phyloP scores from a whole-genome alignment of 768 basidiomycete species.

The Rhodosporidiobolus sp. region DNA sequence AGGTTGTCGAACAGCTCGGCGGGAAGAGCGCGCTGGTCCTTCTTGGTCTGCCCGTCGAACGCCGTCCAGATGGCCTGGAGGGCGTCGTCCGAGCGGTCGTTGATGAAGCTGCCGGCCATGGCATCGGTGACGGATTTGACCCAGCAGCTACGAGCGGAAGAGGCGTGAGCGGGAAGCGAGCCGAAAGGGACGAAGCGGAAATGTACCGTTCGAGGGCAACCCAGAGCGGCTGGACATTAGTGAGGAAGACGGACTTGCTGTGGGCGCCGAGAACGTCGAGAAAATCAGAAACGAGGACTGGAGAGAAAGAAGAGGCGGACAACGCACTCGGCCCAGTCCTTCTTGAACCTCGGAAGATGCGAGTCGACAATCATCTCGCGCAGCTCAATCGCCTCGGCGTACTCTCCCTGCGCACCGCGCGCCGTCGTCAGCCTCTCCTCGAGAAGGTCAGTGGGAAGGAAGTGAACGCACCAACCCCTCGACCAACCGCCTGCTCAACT shows the following conservation, averaged over 20 bases:
- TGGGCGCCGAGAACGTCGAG: too few species aligned
- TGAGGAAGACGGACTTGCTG: conserved; percentile 24
- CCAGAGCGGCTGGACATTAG: conserved; percentile 23
- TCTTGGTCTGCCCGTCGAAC: conserved; percentile 3
- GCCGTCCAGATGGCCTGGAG: conserved; percentile 18
- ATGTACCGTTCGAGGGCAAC: conserved; percentile 20
- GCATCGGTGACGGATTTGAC: background rate
- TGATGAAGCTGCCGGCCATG: conserved; percentile 10
- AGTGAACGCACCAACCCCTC: conserved; percentile 16
- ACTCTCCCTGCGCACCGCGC: conserved; percentile 26
- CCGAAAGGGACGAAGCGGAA: too few species aligned
- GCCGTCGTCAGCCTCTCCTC: too few species aligned
- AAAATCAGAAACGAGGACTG: too few species aligned
- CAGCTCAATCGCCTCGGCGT: conserved; percentile 25
- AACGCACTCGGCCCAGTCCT: conserved; percentile 18
- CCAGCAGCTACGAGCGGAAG: too few species aligned
- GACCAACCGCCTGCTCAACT: conserved; percentile 15
- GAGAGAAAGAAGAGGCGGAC: too few species aligned
- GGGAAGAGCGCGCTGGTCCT: conserved; percentile 4
- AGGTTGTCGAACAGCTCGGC: conserved; percentile 13
- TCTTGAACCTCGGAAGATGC: conserved; percentile 12
- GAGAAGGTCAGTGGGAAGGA: background rate
- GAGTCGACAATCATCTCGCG: conserved; percentile 27
- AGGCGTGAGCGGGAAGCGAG: too few species aligned
- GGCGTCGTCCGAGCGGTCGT: background rate